Conservation (phyloP, 208 protist species). For the Crithidia brevicula region DNA sequence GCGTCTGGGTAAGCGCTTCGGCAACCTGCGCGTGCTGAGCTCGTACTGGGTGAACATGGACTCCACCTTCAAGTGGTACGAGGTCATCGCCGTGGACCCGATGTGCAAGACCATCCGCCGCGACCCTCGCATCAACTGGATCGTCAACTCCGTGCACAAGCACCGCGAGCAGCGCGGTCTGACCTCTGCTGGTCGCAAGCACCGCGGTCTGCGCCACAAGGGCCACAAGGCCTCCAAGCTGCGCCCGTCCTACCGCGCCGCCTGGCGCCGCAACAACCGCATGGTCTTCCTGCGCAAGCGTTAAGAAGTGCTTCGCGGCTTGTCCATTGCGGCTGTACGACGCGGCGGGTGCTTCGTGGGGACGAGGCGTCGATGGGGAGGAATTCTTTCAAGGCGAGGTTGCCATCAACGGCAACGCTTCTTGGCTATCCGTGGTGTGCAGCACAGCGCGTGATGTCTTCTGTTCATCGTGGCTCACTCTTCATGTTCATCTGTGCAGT, state of each 20-base stretch:
- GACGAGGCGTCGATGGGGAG: too few species aligned
- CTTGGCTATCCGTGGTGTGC: background rate
- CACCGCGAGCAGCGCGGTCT: conserved; percentile 98
- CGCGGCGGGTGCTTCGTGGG: too few species aligned
- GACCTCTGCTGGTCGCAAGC: conserved; percentile 97
- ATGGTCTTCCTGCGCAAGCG: conserved; percentile 93
- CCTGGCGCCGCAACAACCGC: conserved; percentile 99
- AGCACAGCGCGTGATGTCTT: background rate
- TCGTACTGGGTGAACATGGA: conserved; percentile 99
- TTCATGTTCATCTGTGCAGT: background rate
- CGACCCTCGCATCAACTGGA: conserved; percentile 99
- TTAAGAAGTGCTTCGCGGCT: conserved; percentile 35
- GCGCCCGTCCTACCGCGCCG: conserved; percentile 95
- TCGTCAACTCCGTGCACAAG: conserved; percentile 97
- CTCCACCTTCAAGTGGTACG: conserved; percentile 98
- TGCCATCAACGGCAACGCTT: too few species aligned
- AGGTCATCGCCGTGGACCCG: conserved; percentile 99
- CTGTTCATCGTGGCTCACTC: background rate
- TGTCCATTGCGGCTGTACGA: background rate
- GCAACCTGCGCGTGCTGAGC: conserved; percentile 99
- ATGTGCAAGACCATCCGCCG: conserved; percentile 97
- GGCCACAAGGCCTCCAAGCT: conserved; percentile 95
- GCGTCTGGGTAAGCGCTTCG: conserved; percentile 96
- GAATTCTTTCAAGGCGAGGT: too few species aligned
- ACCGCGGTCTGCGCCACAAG: conserved; percentile 97